Percentiles rank a stretch among this genome's conserved stretches.
Conservation (phyloP, 352 stramenopile species). For the Blastocystis sp. region DNA sequence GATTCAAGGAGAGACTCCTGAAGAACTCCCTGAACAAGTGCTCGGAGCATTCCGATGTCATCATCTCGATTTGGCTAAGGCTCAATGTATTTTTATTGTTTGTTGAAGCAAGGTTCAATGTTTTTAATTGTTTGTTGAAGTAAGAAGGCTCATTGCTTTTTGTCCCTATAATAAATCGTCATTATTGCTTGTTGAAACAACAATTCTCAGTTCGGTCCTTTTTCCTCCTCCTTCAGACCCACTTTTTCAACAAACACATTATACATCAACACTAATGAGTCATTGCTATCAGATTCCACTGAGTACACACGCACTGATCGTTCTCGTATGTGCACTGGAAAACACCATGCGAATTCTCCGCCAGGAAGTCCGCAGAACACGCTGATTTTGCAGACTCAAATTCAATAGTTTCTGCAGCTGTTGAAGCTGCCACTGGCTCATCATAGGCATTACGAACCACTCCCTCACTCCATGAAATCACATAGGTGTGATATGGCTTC, state of each 20-base stretch:
- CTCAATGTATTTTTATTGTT: neutral
- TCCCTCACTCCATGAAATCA: conserved; percentile 33
- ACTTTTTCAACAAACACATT: neutral
- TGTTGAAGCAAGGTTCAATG: neutral
- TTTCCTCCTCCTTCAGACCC: neutral
- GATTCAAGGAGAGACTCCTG: conserved; percentile 44
- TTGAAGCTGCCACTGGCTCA: neutral
- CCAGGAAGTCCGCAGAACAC: conserved; percentile 52
- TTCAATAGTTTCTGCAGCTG: conserved; percentile 32
- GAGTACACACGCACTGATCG: conserved; percentile 41
- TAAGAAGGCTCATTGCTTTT: too few species aligned
- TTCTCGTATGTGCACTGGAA: conserved; percentile 30
- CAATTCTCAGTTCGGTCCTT: neutral
- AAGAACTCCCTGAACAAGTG: conserved; percentile 55
- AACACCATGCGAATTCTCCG: conserved; percentile 2
- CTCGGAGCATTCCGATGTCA: conserved; percentile 41
- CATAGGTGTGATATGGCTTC: conserved; percentile 16
- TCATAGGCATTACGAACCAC: neutral
- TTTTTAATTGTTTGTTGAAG: too few species aligned
- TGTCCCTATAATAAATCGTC: too few species aligned
- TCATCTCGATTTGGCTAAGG: conserved; percentile 16
- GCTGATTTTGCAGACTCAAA: conserved; percentile 3
- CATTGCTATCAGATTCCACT: conserved; percentile 46
- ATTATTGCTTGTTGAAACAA: too few species aligned
- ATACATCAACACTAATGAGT: conserved; percentile 15